Base-by-base conservation (phyloP, 768 basidiomycete species). In the Galerina marginata region DNA sequence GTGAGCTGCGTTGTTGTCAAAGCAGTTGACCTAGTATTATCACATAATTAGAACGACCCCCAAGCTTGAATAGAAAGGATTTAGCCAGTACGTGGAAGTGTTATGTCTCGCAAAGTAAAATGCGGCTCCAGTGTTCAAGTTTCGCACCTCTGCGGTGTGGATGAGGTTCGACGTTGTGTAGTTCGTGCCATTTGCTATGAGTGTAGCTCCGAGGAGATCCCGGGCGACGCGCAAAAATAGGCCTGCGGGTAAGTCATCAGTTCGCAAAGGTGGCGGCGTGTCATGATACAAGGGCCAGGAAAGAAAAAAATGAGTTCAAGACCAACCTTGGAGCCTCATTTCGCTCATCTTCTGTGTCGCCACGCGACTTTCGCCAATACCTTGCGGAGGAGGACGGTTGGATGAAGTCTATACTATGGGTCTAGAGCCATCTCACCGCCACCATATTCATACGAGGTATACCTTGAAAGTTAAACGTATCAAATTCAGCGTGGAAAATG, bases 381-480 rank as follows among this genome's bases (percentile, higher is more conserved):
- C 81, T 81, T 6, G 9, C 20, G 20, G 20, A 20, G 20, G 20
- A 20, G 20, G 20, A 20, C 20, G 20, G 20, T 20, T 20, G 20
- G 20, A 20, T 20, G 20, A 20, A 20, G 20, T 20, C 20, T 20
- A 20, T 20, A 20, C 20, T 20, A 20, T 20, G 20, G 20, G 20
- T 20, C 20, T 20, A 20, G 15, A 14, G 14, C 2, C 45, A n/a
- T 15, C 29, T 14, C 49, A 65, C 69, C 69, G 54, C 79, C 83
- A 29, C 83, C 85, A 59, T 88, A 88, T 63, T 88, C 87, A 64
- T 88, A 89, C 10, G 85, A 86, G 0, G 82, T 80, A 64, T 86
- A 75, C 6, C 66, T 67, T 4, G 23, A 16, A 7, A 23, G 25
- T 16, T 12, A 36, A 61, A 58, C 4, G 45, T 12, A 25, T 39